These are phyloP conservation scores for Lactuca saligna DNA, from an alignment of 129 eudicot species.

Conservation along the genomic window DNA sequence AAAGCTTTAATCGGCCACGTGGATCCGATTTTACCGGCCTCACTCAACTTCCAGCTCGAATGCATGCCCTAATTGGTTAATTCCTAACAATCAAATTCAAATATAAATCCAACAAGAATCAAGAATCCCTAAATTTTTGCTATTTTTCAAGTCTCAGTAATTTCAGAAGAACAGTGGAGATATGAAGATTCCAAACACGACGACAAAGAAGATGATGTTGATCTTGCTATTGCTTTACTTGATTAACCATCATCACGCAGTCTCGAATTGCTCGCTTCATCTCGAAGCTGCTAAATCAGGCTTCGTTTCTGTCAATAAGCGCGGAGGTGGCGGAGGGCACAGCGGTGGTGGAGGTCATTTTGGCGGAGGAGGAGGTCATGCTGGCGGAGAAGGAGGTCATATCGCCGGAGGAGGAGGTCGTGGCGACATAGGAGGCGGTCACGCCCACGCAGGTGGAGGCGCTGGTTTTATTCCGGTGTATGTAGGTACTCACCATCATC, in stretches of 20 bases:
- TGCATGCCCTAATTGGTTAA: too few relatives aligned
- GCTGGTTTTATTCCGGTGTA: too few relatives aligned
- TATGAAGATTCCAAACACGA: neutral
- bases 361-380: neutral
- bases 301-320: neutral
- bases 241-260: neutral
- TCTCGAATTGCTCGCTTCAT: neutral
- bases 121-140: too few relatives aligned
- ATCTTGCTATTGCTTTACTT: neutral
- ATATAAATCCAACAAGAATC: too few relatives aligned
- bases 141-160: neutral
- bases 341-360: neutral
- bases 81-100: too few relatives aligned
- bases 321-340: neutral
- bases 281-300: neutral
- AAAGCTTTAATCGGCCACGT: too few relatives aligned
- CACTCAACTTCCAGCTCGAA: neutral
- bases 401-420: too few relatives aligned
- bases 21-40: constrained; percentile 2
- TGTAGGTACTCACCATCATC: too few relatives aligned
- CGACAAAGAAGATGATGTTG: neutral
- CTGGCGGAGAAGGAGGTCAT: neutral
- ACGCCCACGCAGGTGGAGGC: too few relatives aligned
- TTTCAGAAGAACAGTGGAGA: neutral
- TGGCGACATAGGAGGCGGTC: too few relatives aligned